Evolutionary conservation across 129 eudicot genomes (phyloP).

Genomic region (Logfia minima): DNA sequence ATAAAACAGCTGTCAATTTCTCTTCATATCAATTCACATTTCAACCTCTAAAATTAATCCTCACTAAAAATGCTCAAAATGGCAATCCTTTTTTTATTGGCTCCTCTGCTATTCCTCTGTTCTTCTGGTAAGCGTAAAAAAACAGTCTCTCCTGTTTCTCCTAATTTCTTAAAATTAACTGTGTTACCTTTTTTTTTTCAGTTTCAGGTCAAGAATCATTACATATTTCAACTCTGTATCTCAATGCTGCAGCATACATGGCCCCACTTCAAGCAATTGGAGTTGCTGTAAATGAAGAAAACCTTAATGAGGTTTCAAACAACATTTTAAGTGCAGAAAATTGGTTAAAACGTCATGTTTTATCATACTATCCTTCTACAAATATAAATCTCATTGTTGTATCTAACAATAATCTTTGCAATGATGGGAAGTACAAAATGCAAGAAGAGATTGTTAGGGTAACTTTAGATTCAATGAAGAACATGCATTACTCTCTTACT

Average conservation of each 20-base stretch:
- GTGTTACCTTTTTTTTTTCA: conserved; percentile 23
- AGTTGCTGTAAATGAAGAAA: conserved; percentile 40
- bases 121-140: conserved; percentile 35
- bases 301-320: conserved; percentile 55
- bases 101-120: conserved; percentile 15
- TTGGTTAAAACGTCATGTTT: conserved; percentile 67
- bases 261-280: conserved; percentile 37
- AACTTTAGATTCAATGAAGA: conserved; percentile 49
- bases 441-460: conserved; percentile 15
- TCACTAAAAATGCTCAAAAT: conserved; percentile 36
- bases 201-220: conserved; percentile 56
- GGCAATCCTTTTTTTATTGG: conserved; percentile 21
- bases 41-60: conserved; percentile 2
- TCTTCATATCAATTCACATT: conserved; percentile 19
- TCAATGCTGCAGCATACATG: conserved; percentile 25
- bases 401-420: conserved; percentile 53
- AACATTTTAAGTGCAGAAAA: conserved; percentile 66
- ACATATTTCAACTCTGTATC: conserved; percentile 41
- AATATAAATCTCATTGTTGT: conserved; percentile 55
- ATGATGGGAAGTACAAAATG: neutral
- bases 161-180: neutral
- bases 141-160: conserved; percentile 11
- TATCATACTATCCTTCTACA: conserved; percentile 56
- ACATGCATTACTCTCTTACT: conserved; percentile 63
- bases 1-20: conserved; percentile 21